Base-by-base conservation (phyloP, 495 filamentous ascomycete genomes). In the Lophium mytilinum region DNA sequence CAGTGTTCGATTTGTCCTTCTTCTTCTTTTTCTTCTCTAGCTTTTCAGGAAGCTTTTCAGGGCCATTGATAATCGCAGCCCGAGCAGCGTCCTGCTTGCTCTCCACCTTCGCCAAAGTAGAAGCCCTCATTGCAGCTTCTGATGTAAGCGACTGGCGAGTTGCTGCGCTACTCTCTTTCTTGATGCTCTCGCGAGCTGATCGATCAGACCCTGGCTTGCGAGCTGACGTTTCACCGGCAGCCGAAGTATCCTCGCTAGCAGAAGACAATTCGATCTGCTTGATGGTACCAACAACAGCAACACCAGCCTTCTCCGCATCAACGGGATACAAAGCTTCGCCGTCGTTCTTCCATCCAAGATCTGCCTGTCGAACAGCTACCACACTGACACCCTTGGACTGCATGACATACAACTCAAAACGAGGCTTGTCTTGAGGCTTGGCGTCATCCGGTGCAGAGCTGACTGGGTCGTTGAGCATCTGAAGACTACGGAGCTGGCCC, bases 361-460 rank as follows among this genome's bases (percentile, higher is more conserved):
- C 91, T 46, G 84, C 81, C 69, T 88, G 86, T 69, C 85, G 91
- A 64, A 99, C 81, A 64, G 79, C 83, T 34, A 96, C 63, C 65
- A 86, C 89, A 1, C 89, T 90, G 41, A 96, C 90, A 57, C 94
- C 94, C 69, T 89, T 93, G 8, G 93, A 95, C 70, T 99, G 91
- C 85, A 95, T 94, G 18, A 88, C 87, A 70, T 97, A 99, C 8
- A 99, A 80, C 74, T 97, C 94, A 62, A 97, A 96, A 48, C 95
- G 67, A 3, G 75, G 68, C 15, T 77, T 82, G 18, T 86, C 81
- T 24, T 79, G 76, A 14, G 82, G 79, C 24, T 30, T 30, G 17
- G 81, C 78, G 34, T 72, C 73, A n/a, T 76, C 72, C 46, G 68
- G 71, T n/a, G 75, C 75, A 8, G 81, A 71, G 34, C 77, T 69